Evolutionary conservation across 108 stramenopile species (phyloP).

Genomic region (Discostella pseudostelligera): DNA sequence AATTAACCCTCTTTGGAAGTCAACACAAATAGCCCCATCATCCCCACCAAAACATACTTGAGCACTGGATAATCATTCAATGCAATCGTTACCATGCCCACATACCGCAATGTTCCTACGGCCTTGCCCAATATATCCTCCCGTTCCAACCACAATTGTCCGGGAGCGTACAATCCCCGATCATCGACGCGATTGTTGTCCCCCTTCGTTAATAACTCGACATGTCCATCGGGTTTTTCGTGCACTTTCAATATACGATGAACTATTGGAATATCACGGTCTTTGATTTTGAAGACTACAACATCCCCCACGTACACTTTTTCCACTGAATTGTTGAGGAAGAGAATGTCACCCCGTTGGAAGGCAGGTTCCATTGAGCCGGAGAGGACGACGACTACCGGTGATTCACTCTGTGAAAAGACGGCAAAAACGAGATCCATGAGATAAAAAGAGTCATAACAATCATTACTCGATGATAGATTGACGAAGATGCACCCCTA

Average conservation of each 20-base stretch:
- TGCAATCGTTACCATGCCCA: conserved; percentile 99
- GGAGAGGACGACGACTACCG: conserved; percentile 97
- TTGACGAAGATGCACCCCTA: too few relatives aligned
- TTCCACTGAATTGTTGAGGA: conserved; percentile 94
- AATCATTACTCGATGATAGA: not conserved
- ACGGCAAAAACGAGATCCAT: not conserved
- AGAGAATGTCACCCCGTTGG: conserved; percentile 98
- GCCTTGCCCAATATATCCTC: conserved; percentile 98
- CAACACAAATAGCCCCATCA: conserved; percentile 99
- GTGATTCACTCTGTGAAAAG: conserved; percentile 79
- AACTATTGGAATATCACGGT: conserved; percentile 99
- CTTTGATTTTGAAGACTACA: too few relatives aligned
- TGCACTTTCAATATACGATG: conserved; percentile 99
- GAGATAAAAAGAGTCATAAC: not conserved
- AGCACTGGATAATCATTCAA: conserved; percentile 98
- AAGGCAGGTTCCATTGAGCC: conserved; percentile 99
- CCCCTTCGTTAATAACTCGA: conserved; percentile 97
- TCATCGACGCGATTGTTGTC: conserved; percentile 99
- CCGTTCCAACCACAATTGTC: conserved; percentile 97
- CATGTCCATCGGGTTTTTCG: conserved; percentile 73
- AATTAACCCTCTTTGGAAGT: conserved; percentile 94
- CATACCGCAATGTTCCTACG: conserved; percentile 92
- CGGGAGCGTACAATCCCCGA: conserved; percentile 97
- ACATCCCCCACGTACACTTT: conserved; percentile 94
- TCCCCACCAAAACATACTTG: conserved; percentile 96